phyloP scores from a whole-genome alignment of 805 yeast species.

The Spathaspora sp. region DNA sequence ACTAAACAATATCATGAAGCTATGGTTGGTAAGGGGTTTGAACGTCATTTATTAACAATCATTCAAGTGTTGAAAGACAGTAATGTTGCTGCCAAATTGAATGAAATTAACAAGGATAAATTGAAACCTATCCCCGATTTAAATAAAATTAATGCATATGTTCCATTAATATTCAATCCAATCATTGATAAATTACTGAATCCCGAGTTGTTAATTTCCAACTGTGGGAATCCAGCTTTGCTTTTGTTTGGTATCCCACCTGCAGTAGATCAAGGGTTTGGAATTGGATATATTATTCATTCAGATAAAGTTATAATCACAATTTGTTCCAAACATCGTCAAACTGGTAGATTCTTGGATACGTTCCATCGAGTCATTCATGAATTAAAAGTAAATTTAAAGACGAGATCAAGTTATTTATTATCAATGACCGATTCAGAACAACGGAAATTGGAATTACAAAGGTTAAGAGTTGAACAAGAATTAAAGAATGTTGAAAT shows the following conservation, averaged over 20 bases:
- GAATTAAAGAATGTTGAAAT: constrained; percentile 29
- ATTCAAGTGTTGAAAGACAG: constrained; percentile 52
- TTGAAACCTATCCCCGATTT: constrained; percentile 29
- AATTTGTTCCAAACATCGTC: constrained; percentile 84
- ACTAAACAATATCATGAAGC: constrained; percentile 46
- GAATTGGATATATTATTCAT: constrained; percentile 88
- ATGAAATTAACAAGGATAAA: constrained; percentile 25
- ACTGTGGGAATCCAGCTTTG: constrained; percentile 90
- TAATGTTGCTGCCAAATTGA: constrained; percentile 28
- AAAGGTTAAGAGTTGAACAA: constrained; percentile 29
- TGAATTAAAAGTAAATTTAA: constrained; percentile 53
- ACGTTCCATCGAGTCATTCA: constrained; percentile 60
- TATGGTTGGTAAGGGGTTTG: constrained; percentile 64
- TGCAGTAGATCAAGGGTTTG: constrained; percentile 84
- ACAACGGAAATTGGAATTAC: constrained; percentile 28
- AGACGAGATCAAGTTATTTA: constrained; percentile 31
- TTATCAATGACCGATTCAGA: constrained; percentile 28
- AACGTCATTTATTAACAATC: constrained; percentile 66
- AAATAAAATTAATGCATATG: constrained; percentile 6
- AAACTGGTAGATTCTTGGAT: constrained; percentile 71
- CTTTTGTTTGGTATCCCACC: constrained; percentile 91
- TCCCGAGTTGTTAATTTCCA: constrained; percentile 56
- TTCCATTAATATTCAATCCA: constrained; percentile 34
- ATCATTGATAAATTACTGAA: constrained; percentile 28
- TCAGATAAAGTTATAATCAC: constrained; percentile 75